These are phyloP conservation scores for Corymbia citriodora DNA, from an alignment of 441 rosid genomes.

Conservation along the genomic window DNA sequence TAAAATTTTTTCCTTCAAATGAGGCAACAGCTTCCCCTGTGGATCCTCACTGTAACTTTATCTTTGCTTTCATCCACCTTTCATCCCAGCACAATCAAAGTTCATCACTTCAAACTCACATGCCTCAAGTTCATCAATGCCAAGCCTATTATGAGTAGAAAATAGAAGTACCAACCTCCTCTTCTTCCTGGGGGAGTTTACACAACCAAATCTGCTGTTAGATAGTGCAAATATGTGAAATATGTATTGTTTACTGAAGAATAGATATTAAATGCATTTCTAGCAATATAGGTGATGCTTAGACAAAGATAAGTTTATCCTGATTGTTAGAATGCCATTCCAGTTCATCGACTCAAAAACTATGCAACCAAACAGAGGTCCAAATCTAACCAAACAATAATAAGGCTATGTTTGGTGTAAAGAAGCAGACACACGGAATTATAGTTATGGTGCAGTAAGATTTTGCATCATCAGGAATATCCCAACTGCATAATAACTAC, in stretches of 20 bases:
- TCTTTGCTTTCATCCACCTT: slow-evolving; percentile 75
- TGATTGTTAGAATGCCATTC: background rate
- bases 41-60: slow-evolving; percentile 74
- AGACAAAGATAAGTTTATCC: background rate
- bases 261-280: background rate
- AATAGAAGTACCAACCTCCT: slow-evolving; percentile 48
- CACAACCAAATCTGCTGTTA: background rate
- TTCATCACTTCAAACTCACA: slow-evolving; percentile 40
- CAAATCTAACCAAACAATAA: background rate
- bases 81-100: slow-evolving; percentile 70
- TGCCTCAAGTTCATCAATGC: slow-evolving; percentile 34
- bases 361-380: background rate
- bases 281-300: background rate
- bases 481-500: background rate
- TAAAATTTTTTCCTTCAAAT: slow-evolving; percentile 23
- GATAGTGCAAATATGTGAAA: background rate
- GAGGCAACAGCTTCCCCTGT: slow-evolving; percentile 73
- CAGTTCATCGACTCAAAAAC: background rate
- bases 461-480: background rate
- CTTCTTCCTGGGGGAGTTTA: background rate
- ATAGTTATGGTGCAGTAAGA: background rate
- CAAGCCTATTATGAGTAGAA: slow-evolving; percentile 48
- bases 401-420: background rate
- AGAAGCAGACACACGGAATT: background rate
- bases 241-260: background rate